Conservation (phyloP, 1,284 basidiomycete genomes). For the Thelephora terrestris region DNA sequence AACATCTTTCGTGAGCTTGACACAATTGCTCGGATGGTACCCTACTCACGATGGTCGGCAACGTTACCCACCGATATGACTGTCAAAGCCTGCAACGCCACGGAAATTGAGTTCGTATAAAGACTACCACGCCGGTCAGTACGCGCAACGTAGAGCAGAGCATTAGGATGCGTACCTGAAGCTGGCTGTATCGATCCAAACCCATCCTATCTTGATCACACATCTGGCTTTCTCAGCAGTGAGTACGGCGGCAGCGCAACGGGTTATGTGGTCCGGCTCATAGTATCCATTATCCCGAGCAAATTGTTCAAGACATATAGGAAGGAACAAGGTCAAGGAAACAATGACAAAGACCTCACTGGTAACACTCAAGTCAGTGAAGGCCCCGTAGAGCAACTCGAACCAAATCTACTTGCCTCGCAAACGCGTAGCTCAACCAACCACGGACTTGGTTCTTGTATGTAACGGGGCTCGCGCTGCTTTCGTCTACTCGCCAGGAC, state of each 20-base stretch:
- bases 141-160: background rate
- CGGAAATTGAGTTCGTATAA: slow-evolving; percentile 79
- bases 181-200: slow-evolving; percentile 80
- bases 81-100: slow-evolving; percentile 77
- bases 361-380: slow-evolving; percentile 4
- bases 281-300: slow-evolving; percentile 71
- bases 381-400: background rate
- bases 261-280: slow-evolving; percentile 52
- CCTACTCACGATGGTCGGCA: slow-evolving; percentile 70
- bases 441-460: slow-evolving; percentile 43
- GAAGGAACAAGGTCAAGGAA: slow-evolving; percentile 69
- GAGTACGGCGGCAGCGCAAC: slow-evolving; percentile 21
- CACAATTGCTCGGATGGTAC: background rate
- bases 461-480: background rate
- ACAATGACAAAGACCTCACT: slow-evolving; percentile 80
- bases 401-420: slow-evolving; percentile 35
- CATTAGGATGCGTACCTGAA: slow-evolving; percentile 53
- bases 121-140: slow-evolving; percentile 38
- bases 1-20: slow-evolving; percentile 2
- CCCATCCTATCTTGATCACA: slow-evolving; percentile 65
- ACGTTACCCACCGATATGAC: slow-evolving; percentile 87
- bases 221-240: slow-evolving; percentile 35
- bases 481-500: too few relatives aligned
- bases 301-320: slow-evolving; percentile 76
- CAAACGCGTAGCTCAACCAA: slow-evolving; percentile 72